Evolutionary conservation across 768 basidiomycete genomes (phyloP), one percentile per base, ranked within the genome.

Genomic region (Termitomyces sp.): DNA sequence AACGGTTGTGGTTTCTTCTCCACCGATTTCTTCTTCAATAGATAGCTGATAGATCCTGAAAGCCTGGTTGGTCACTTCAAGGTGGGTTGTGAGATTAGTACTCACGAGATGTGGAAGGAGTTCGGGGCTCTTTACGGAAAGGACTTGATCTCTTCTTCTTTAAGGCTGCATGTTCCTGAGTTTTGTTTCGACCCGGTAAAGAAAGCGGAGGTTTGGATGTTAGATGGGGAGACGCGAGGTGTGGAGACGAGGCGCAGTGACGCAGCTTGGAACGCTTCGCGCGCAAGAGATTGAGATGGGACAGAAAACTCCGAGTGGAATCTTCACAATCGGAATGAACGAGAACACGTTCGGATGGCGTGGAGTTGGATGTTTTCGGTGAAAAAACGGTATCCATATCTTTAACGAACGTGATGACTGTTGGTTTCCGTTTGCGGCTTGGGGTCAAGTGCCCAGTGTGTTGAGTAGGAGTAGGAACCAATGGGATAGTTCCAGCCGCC

Each of bases 1-100:
- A 74, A 66, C 0, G 72, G 68, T 54, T 72, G 69, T 3, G 76
- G 73, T 47, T 72, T 72, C 63, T 77, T 79, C 59, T 70, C 70
- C 38, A 67, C 48, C 10, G 46, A 59, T 57, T 65, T 53, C 68
- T 65, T 57, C 47, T 63, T 53, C 36, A 60, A 42, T 61, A 37
- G 43, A 9, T 51, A 37, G 34, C 57, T 57, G 9, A 40, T 59
- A 37, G 59, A 57, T 15, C 60, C 61, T 64, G 29, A 32, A 38
- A 32, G 6, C 25, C 14, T 2, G 25, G 17, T 42, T 57, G 11
- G 31, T 36, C 43, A 42, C n/a, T 45, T 40, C 29, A 14, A 12
- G 3, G 31, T 32, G 2, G 31, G 3, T 43, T 20, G 10, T 17
- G 32, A n/a, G 32, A 12, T 12, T 7, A 50, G 42, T 34, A 56